Evolutionary conservation across 2,329 filamentous ascomycete species (phyloP).

Genomic region (Cladosporium velox): DNA sequence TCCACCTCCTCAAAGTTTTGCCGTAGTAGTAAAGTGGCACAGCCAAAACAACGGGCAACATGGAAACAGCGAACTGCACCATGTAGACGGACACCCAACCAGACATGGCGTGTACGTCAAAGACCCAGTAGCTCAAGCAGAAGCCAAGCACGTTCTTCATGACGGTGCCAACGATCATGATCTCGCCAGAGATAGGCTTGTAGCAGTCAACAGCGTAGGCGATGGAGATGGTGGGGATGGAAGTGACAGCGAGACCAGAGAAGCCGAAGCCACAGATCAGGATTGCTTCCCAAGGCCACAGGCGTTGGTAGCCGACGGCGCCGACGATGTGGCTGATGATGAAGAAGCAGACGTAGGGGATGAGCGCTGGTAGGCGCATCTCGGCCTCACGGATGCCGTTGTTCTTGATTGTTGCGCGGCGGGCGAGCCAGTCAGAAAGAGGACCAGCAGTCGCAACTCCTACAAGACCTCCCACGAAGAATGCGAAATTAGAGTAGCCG

Average conservation of each 20-base stretch:
- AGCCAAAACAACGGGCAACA: conserved; percentile 43
- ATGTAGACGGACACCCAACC: conserved; percentile 48
- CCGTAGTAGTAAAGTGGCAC: conserved; percentile 47
- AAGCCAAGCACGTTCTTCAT: conserved; percentile 50
- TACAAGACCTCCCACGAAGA: conserved; percentile 46
- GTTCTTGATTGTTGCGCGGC: conserved; percentile 55
- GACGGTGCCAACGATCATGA: conserved; percentile 49
- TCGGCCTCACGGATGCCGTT: conserved; percentile 60
- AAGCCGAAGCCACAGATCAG: conserved; percentile 53
- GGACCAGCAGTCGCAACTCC: conserved; percentile 54
- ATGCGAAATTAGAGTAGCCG: conserved; percentile 54
- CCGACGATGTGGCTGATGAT: conserved; percentile 52
- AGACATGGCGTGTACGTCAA: conserved; percentile 40
- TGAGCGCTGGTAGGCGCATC: conserved; percentile 60
- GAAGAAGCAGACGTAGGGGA: conserved; percentile 54
- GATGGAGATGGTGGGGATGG: conserved; percentile 46
- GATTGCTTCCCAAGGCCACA: conserved; percentile 54
- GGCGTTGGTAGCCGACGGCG: conserved; percentile 50
- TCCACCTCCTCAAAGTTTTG: conserved; percentile 44
- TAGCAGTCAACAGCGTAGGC: conserved; percentile 52
- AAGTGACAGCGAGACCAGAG: conserved; percentile 45
- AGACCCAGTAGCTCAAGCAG: conserved; percentile 46
- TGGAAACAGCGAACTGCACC: conserved; percentile 46
- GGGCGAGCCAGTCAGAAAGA: conserved; percentile 56
- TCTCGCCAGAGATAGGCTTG: conserved; percentile 49